A percentile compares a stretch with the other conserved stretches of the same genome.
These are phyloP conservation scores for Aegilops sharonensis DNA, from an alignment of 176 grass and related monocot species.

Conservation along the genomic window DNA sequence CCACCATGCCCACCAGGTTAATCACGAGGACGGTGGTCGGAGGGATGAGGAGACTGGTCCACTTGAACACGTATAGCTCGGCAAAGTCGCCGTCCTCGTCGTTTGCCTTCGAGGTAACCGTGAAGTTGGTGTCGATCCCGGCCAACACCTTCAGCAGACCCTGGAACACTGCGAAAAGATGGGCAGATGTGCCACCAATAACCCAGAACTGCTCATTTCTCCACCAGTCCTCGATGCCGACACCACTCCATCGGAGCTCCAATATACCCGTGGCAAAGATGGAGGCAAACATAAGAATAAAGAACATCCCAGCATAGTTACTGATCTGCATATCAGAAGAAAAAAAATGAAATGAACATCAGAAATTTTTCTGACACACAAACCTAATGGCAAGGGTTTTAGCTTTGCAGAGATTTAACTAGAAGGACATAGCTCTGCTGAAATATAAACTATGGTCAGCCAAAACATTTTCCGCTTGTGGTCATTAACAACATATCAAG, in stretches of 20 bases:
- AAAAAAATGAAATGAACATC: slow-evolving; percentile 25
- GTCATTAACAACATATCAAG: background rate
- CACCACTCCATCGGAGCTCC: slow-evolving; percentile 93
- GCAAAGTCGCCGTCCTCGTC: slow-evolving; percentile 92
- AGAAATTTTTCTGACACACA: background rate
- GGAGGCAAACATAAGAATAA: slow-evolving; percentile 82
- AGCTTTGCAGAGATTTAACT: background rate
- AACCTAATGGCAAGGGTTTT: background rate
- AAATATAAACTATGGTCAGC: background rate
- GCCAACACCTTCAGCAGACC: slow-evolving; percentile 86
- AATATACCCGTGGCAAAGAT: slow-evolving; percentile 82
- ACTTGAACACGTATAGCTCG: slow-evolving; percentile 93
- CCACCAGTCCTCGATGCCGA: slow-evolving; percentile 94
- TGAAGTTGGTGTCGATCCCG: slow-evolving; percentile 94
- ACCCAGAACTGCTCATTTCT: slow-evolving; percentile 97
- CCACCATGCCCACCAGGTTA: slow-evolving; percentile 91
- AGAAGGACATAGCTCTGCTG: background rate
- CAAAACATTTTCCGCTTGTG: background rate
- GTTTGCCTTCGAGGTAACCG: slow-evolving; percentile 88
- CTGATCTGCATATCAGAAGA: slow-evolving; percentile 65
- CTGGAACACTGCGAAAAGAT: slow-evolving; percentile 89
- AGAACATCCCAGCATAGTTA: slow-evolving; percentile 91
- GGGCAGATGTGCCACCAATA: slow-evolving; percentile 92
- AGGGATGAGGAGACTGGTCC: slow-evolving; percentile 86
- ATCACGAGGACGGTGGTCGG: slow-evolving; percentile 86